Conservation (phyloP, 2,329 filamentous ascomycete genomes). For the Pseudogymnoascus sp. region DNA sequence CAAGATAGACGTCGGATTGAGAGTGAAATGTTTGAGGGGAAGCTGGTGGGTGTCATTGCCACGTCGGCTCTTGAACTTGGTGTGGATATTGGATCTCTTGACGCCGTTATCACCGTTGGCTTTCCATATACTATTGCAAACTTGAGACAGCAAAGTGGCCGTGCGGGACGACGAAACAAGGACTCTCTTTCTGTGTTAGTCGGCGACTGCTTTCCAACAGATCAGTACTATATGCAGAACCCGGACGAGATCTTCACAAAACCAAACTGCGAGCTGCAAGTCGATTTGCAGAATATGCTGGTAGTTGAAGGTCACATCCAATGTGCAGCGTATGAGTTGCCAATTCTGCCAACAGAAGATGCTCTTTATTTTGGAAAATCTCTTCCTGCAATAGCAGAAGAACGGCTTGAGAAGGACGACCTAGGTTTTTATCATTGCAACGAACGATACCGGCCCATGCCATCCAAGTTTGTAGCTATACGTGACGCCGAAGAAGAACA, state of each 20-base stretch:
- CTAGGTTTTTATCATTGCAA: slow-evolving; percentile 86
- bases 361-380: slow-evolving; percentile 70
- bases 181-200: slow-evolving; percentile 87
- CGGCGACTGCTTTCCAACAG: slow-evolving; percentile 81
- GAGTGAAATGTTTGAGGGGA: slow-evolving; percentile 93
- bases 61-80: slow-evolving; percentile 90
- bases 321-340: slow-evolving; percentile 92
- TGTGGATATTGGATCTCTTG: slow-evolving; percentile 88
- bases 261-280: slow-evolving; percentile 80
- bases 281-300: slow-evolving; percentile 87
- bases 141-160: slow-evolving; percentile 85
- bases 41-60: slow-evolving; percentile 84
- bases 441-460: slow-evolving; percentile 76
- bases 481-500: slow-evolving; percentile 85
- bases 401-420: slow-evolving; percentile 66
- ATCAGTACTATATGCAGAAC: slow-evolving; percentile 96
- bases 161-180: slow-evolving; percentile 85
- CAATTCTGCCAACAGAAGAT: slow-evolving; percentile 73
- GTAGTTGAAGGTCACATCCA: slow-evolving; percentile 91
- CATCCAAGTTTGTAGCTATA: slow-evolving; percentile 77
- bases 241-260: slow-evolving; percentile 89
- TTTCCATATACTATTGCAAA: slow-evolving; percentile 97
- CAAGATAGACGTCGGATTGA: slow-evolving; percentile 86
- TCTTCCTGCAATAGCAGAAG: slow-evolving; percentile 62
- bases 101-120: slow-evolving; percentile 87